A percentile compares a stretch with the other conserved stretches of the same genome.
phyloP scores from a whole-genome alignment of 202 grass and related monocot species.

The Alloteropsis angusta region DNA sequence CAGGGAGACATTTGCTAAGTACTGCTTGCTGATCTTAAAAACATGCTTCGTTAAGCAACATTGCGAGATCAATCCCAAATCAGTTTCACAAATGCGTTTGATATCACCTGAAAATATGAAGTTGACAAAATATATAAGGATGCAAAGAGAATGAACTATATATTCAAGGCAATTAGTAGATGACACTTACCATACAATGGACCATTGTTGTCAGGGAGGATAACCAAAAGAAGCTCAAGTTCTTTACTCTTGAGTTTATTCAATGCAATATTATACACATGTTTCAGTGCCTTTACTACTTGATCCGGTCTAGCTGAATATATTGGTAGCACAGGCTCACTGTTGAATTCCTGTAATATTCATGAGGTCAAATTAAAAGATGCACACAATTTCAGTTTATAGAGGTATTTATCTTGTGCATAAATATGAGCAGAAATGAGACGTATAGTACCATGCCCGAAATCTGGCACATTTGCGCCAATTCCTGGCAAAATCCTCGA shows the following conservation, averaged over 20 bases:
- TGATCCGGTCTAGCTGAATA: constrained; percentile 87
- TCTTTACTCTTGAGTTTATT: constrained; percentile 91
- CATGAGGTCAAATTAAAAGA: constrained; percentile 3
- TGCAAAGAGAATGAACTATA: neutral
- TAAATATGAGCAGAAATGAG: neutral
- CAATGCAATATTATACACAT: constrained; percentile 71
- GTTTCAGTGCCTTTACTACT: constrained; percentile 81
- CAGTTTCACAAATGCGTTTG: constrained; percentile 95
- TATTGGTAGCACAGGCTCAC: constrained; percentile 74
- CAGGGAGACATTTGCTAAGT: constrained; percentile 93
- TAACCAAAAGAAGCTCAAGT: constrained; percentile 86
- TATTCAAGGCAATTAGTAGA: neutral
- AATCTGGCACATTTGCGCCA: constrained; percentile 90
- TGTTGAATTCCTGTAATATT: constrained; percentile 70
- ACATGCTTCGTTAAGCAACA: constrained; percentile 99
- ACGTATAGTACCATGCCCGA: constrained; percentile 87
- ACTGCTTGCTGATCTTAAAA: constrained; percentile 97
- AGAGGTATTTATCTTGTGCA: neutral
- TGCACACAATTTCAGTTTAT: neutral
- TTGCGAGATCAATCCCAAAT: constrained; percentile 89
- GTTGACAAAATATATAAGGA: neutral
- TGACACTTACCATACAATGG: constrained; percentile 65
- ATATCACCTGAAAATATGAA: constrained; percentile 66
- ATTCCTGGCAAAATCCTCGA: constrained; percentile 82
- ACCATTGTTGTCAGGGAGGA: constrained; percentile 95